Evolutionary conservation across 2,329 filamentous ascomycete species (phyloP), one percentile per base, ranked within the genome.

Genomic region (Aspergillus arachidicola): DNA sequence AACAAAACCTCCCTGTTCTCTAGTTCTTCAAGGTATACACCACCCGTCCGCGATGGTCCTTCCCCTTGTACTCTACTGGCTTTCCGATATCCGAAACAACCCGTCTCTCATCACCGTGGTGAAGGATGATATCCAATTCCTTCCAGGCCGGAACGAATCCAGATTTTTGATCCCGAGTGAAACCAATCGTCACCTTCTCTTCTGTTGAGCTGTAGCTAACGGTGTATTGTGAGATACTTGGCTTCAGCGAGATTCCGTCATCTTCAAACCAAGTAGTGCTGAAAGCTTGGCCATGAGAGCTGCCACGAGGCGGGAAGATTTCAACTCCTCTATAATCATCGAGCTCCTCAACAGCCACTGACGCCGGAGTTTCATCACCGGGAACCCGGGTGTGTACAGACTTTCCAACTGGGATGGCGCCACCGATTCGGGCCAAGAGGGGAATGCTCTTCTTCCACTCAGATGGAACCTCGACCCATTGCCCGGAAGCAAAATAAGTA

Each of bases 281-380:
- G 63, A 78, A 83, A 9, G 73, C 77, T 16, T 70, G 73, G 0
- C 74, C 80, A 45, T 78, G 72, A 2, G 76, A 80, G 28, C 74
- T 78, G 0, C 77, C 77, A 30, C 74, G 73, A 0, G 84, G 81
- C 3, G 86, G 86, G 71, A 87, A 87, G 26, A 88, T 81, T 70
- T 88, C 86, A 0, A 87, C 76, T 1, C 80, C 85, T 7, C 86
- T 79, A 66, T 84, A 87, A 65, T 87, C 84, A 62, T 88, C 85
- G 0, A 80, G 68, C 12, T 81, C 80, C 3, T 71, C 60, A 9
- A 75, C 69, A 0, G 72, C 70, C 21, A 81, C 72, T 23, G 76
- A 79, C 0, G 81, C 83, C 57, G 80, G 79, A 48, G 82, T 76
- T 10, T 74, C 75, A 51, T 87, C 86, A 2, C 84, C 85, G 3